Evolutionary conservation across 164 flowering plant genomes (phyloP).

Genomic region (Annona cherimola): DNA sequence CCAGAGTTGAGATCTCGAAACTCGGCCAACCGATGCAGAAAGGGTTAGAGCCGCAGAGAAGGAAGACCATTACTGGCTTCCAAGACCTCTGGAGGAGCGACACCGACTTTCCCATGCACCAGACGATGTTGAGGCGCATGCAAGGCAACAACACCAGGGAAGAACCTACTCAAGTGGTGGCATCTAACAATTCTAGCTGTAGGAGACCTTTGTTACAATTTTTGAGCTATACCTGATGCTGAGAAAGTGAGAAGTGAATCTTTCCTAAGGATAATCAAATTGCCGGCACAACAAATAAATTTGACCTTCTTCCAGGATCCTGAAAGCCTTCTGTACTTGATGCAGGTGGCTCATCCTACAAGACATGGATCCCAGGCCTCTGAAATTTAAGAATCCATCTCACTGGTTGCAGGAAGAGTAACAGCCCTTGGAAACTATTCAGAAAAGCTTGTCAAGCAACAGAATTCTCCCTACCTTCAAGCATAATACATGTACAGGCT

Average conservation of each 20-base stretch:
- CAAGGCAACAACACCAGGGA: neutral
- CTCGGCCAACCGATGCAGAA: slow-evolving; percentile 2
- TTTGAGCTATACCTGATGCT: slow-evolving; percentile 41
- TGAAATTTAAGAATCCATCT: slow-evolving; percentile 26
- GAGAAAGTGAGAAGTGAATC: slow-evolving; percentile 36
- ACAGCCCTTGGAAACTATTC: slow-evolving; percentile 25
- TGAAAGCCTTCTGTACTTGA: slow-evolving; percentile 18
- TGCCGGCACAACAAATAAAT: slow-evolving; percentile 12
- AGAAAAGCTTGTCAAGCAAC: slow-evolving; percentile 23
- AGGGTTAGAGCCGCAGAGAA: slow-evolving; percentile 4
- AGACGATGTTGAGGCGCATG: slow-evolving; percentile 1
- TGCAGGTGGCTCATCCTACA: slow-evolving; percentile 8
- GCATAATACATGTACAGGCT: slow-evolving; percentile 99
- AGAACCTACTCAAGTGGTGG: neutral
- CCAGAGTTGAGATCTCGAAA: neutral
- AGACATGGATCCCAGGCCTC: slow-evolving; percentile 12
- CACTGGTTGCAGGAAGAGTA: slow-evolving; percentile 5
- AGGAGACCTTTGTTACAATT: slow-evolving; percentile 54
- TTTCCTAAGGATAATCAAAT: slow-evolving; percentile 31
- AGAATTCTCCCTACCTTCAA: slow-evolving; percentile 23
- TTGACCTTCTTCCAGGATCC: slow-evolving; percentile 17
- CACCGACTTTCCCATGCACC: neutral
- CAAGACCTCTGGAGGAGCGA: neutral
- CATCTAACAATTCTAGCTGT: slow-evolving; percentile 14
- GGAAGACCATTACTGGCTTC: neutral